These are phyloP conservation scores for Didymella glomerata DNA, from an alignment of 2,329 filamentous ascomycete species.

Conservation along the genomic window DNA sequence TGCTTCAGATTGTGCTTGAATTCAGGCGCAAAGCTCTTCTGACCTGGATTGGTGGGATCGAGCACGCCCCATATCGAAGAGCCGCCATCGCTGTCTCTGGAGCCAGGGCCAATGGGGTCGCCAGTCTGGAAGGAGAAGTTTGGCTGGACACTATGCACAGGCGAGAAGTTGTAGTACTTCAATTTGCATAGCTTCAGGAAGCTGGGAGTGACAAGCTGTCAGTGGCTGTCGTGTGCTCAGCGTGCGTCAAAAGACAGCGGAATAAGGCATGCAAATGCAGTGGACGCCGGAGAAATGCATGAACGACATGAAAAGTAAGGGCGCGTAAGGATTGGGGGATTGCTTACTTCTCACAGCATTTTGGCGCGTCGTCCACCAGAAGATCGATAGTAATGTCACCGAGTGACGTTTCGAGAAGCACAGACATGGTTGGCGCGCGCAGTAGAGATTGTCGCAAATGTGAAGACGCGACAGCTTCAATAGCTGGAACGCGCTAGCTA, in stretches of 20 bases:
- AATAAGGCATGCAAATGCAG: conserved; percentile 33
- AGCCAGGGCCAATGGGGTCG: conserved; percentile 88
- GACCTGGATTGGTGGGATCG: conserved; percentile 66
- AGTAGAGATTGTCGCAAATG: conserved; percentile 21
- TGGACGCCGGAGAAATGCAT: conserved; percentile 31
- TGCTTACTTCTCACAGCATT: conserved; percentile 91
- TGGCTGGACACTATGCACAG: conserved; percentile 89
- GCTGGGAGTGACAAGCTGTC: conserved; percentile 65
- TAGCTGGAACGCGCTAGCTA: conserved; percentile 3
- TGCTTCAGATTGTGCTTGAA: conserved; percentile 90
- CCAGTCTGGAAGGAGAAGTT: conserved; percentile 97
- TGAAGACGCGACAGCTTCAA: conserved; percentile 13
- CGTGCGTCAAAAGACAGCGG: conserved; percentile 50
- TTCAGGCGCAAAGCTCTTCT: conserved; percentile 82
- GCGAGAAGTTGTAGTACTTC: conserved; percentile 99
- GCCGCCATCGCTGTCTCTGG: conserved; percentile 87
- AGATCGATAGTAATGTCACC: conserved; percentile 97
- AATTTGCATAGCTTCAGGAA: conserved; percentile 98
- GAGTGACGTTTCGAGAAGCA: conserved; percentile 88
- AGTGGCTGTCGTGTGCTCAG: conserved; percentile 63
- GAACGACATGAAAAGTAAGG: conserved; percentile 13
- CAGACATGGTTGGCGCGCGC: conserved; percentile 72
- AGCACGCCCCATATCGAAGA: conserved; percentile 90
- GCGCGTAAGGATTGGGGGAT: conserved; percentile 28
- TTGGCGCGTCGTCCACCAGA: conserved; percentile 86